Percentiles rank a stretch among this genome's conserved stretches.
Conservation (phyloP, 805 yeast genomes). For the Cyberlindnera americana region DNA sequence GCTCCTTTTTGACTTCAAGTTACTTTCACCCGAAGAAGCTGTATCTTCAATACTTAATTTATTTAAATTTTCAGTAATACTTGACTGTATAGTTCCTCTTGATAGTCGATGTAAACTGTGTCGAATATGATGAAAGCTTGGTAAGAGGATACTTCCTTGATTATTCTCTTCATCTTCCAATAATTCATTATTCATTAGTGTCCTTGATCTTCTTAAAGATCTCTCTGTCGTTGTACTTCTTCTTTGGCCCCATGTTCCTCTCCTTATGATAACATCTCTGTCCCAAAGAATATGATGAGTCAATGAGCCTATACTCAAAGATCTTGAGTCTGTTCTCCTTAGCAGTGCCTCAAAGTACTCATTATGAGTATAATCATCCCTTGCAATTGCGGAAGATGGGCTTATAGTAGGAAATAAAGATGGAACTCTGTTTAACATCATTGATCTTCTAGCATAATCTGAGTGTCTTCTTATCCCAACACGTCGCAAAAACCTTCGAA, state of each 20-base stretch:
- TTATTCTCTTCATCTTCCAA: no score
- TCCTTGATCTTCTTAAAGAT: neutral
- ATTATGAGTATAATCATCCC: neutral
- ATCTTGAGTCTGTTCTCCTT: neutral
- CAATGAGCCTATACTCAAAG: neutral
- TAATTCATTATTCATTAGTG: no score
- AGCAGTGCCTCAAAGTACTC: neutral
- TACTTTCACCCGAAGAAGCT: slow-evolving; percentile 3
- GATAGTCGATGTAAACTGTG: neutral
- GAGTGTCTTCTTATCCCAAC: neutral
- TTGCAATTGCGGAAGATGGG: neutral
- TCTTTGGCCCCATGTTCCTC: neutral
- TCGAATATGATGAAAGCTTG: neutral
- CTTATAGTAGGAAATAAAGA: neutral
- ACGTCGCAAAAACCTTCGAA: neutral
- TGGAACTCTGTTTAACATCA: neutral
- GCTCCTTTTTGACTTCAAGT: slow-evolving; percentile 6
- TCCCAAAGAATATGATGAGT: neutral
- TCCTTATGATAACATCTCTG: neutral
- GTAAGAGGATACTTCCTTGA: no score
- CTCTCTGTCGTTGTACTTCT: neutral
- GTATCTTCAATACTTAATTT: neutral
- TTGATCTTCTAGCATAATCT: neutral
- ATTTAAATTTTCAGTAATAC: neutral
- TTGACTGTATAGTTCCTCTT: no score